Evolutionary conservation across 148 eudicot species (phyloP).

Genomic region (Rhododendron mucronatum): DNA sequence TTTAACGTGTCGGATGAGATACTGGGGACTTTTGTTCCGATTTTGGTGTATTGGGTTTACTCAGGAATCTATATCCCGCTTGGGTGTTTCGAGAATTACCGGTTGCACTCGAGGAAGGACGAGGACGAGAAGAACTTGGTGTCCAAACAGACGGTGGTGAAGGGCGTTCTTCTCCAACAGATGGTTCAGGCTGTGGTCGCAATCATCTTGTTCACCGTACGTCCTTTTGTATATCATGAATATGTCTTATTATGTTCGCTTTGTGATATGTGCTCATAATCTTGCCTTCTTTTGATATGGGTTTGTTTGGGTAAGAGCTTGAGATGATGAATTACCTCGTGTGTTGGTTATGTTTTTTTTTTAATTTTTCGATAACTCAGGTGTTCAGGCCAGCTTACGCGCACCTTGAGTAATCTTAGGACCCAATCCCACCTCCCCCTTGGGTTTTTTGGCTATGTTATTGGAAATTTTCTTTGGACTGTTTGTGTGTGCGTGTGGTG

Average conservation of each 20-base stretch:
- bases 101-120: conserved; percentile 63
- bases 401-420: background rate
- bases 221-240: conserved; percentile 8
- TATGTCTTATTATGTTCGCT: background rate
- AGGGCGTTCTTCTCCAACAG: conserved; percentile 84
- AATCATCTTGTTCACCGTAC: conserved; percentile 54
- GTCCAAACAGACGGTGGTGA: conserved; percentile 52
- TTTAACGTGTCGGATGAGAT: conserved; percentile 61
- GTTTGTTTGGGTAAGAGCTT: background rate
- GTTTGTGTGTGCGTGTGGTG: too few species aligned
- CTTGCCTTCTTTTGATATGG: background rate
- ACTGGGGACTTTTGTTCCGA: conserved; percentile 72
- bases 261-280: background rate
- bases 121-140: conserved; percentile 85
- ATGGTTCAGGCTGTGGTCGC: conserved; percentile 71
- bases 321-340: background rate
- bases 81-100: conserved; percentile 48
- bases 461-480: too few species aligned
- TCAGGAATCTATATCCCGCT: conserved; percentile 61
- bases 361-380: background rate
- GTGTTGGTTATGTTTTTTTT: background rate
- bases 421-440: background rate
- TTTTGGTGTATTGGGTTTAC: conserved; percentile 76
- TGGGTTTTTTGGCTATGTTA: background rate
- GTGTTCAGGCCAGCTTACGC: too few species aligned